Evolutionary conservation across 2,329 filamentous ascomycete species (phyloP), one percentile per base, ranked within the genome.

Genomic region (Trichoderma gracile): DNA sequence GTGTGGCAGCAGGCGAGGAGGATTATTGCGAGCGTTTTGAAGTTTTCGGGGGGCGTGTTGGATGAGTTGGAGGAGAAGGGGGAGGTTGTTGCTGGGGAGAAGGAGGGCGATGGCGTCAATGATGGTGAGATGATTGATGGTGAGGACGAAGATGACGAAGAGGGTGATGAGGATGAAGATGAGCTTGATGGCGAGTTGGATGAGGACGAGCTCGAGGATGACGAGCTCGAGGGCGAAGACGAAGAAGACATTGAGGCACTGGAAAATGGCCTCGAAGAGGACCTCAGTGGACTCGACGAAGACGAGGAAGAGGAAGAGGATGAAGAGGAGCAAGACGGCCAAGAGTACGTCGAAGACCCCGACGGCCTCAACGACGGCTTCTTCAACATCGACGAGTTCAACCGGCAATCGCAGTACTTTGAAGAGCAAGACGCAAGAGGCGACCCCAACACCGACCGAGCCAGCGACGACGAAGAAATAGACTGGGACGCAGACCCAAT

Each of bases 331-430:
- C 77, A 76, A 0, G 78, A 80, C 1, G 78, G 79, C 1, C 75
- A 83, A 0, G 82, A 83, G 2, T 81, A 79, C 1, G 77, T 78
- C 12, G 79, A 82, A 3, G 82, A 98, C 72, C 87, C 88, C 4
- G 84, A 95, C 73, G 92, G 93, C 7, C 85, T 99, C 38, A 98
- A 99, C 72, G 95, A 99, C 73, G 94, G 93, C 5, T 99, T 99
- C 80, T 99, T 99, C 79, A 96, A 92, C 17, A 94, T 99, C 71
- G 93, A 98, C 72, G 88, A 96, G 66, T 99, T 99, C 84, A 99
- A 99, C 81, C 92, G 89, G 74, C 91, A 96, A 74, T 92, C 93
- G 2, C 92, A 96, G 72, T 90, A 89, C 73, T 87, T 97, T 55
- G 95, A 99, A 76, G 87, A 91, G 68, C 90, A 93, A 75, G 94